phyloP scores from a whole-genome alignment of 176 grass and related monocot species.

The Leersia perrieri region DNA sequence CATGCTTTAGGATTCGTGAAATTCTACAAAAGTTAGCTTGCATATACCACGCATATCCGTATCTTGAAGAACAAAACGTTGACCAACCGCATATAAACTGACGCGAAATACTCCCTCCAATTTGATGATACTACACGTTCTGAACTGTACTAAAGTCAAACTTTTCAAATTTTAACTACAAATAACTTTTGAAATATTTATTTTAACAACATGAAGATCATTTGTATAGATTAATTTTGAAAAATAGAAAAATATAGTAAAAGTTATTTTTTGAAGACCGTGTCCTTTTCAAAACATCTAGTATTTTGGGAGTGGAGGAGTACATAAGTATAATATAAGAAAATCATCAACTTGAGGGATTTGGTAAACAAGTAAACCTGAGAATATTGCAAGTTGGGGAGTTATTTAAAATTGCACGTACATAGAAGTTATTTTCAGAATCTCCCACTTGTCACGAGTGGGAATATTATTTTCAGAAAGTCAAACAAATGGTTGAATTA shows the following conservation, averaged over 20 bases:
- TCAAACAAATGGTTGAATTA: background rate
- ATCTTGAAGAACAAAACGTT: background rate
- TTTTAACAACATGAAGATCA: too few relatives aligned
- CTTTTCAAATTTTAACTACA: too few relatives aligned
- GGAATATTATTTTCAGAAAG: background rate
- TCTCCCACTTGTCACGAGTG: background rate
- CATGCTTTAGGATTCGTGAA: background rate
- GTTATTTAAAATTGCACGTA: background rate
- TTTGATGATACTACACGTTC: too few relatives aligned
- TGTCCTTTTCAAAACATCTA: too few relatives aligned
- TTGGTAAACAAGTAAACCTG: background rate
- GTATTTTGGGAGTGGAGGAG: too few relatives aligned
- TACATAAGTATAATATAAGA: background rate
- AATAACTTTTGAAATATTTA: too few relatives aligned
- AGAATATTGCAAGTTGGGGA: background rate
- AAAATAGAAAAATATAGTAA: too few relatives aligned
- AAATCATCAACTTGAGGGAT: background rate
- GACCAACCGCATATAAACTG: background rate
- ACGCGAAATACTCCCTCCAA: too few relatives aligned
- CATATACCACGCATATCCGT: background rate
- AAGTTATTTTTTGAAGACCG: too few relatives aligned
- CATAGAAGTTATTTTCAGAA: background rate
- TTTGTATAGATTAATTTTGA: too few relatives aligned
- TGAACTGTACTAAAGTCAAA: too few relatives aligned
- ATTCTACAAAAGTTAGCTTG: background rate